Evolutionary conservation across 495 filamentous ascomycete species (phyloP), one percentile per base, ranked within the genome.

Genomic region (Aspergillus hancockii): DNA sequence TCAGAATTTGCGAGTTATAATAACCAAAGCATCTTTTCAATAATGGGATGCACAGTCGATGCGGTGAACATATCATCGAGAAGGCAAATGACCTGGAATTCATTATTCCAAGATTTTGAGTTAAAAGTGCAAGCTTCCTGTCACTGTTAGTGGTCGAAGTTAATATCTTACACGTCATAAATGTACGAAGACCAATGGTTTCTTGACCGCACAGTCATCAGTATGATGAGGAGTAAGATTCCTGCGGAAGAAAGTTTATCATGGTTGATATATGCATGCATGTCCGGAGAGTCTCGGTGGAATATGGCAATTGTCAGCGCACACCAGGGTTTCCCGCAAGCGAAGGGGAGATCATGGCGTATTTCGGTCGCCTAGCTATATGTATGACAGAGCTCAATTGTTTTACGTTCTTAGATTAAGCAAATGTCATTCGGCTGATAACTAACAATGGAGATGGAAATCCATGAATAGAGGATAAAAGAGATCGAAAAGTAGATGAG

Each of bases 91-190:
- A 23, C 49, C 18, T 49, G 28, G 52, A 55, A 21, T 19, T 16
- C 43, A 60, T 55, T 21, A 51, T 55, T 56, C 19, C 19, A 38
- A 21, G 34, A 14, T 43, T 28, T 50, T 49, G 36, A 58, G 60
- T 52, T 66, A 45, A 49, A 52, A 60, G 53, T n/a, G 31, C 57
- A 52, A 56, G 55, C 50, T 51, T 52, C 60, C 54, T 52, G 30
- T 53, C 25, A 23, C 41, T 10, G 34, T 28, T 49, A 53, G 55
- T 54, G 25, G 43, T n/a, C 18, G 23, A 43, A 47, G 58, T 54
- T 66, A 60, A 63, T 59, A 50, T 60, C 63, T 62, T 54, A 66
- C 54, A 58, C 30, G 49, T 46, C 18, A 55, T 30, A 30, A 54
- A 52, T 49, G 41, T 38, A 46, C 28, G 34, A 52, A 31, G n/a